These are phyloP conservation scores for Populus davidiana DNA, from an alignment of 345 rosid species.

Conservation along the genomic window DNA sequence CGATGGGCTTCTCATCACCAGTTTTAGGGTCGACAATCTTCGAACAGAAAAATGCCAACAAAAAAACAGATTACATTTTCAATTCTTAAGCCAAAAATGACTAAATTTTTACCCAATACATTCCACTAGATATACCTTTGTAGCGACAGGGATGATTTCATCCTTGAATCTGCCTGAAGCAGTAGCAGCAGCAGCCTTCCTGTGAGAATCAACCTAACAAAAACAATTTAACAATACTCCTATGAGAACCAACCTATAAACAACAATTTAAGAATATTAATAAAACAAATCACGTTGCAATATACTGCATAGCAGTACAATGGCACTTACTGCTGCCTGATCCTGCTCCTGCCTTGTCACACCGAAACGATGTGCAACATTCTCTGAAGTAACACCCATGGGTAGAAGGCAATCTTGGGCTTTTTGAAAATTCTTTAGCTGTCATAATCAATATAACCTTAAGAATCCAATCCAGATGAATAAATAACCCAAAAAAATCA, in stretches of 20 bases:
- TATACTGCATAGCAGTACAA: slow-evolving; percentile 3
- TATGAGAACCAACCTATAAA: background rate
- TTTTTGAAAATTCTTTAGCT: slow-evolving; percentile 70
- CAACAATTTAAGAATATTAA: background rate
- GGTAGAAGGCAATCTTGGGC: slow-evolving; percentile 92
- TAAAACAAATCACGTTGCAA: background rate
- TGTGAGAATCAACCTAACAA: slow-evolving; percentile 82
- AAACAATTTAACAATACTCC: slow-evolving; percentile 5
- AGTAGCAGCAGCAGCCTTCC: slow-evolving; percentile 94
- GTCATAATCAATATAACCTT: slow-evolving; percentile 18
- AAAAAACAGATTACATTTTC: too few species aligned
- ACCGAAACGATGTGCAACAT: slow-evolving; percentile 81
- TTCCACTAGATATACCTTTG: slow-evolving; percentile 29
- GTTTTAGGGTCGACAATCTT: slow-evolving; percentile 90
- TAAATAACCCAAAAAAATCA: background rate
- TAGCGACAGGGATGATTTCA: slow-evolving; percentile 79
- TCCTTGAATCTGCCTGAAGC: slow-evolving; percentile 79
- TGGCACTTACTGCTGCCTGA: slow-evolving; percentile 81
- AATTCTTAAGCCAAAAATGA: too few species aligned
- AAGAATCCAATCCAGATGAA: background rate
- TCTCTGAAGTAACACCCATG: slow-evolving; percentile 96
- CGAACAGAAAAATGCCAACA: slow-evolving; percentile 1
- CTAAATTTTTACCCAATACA: background rate
- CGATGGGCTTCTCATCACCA: slow-evolving; percentile 66
- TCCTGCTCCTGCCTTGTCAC: slow-evolving; percentile 94